Evolutionary conservation across 306 rosid genomes (phyloP).

Genomic region (Prinsepia uniflora): DNA sequence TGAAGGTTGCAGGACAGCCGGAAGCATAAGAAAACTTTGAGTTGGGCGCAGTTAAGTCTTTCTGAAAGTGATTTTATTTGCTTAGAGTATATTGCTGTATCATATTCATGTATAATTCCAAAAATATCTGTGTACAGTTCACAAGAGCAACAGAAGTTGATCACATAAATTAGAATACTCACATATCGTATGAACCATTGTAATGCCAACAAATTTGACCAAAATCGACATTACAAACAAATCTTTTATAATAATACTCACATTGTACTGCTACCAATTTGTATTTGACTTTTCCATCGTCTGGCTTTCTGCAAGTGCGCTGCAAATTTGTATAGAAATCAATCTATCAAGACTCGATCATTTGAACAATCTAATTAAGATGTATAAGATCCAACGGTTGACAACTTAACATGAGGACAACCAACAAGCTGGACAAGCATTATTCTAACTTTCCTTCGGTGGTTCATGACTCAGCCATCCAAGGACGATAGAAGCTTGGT

Average conservation of each 20-base stretch:
- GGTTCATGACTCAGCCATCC: not conserved
- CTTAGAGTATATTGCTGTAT: not conserved
- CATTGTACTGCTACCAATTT: not conserved
- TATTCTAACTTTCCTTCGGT: not conserved
- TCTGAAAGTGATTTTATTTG: not conserved
- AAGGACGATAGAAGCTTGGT: not conserved
- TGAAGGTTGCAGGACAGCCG: not conserved
- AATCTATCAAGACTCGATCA: too few relatives aligned
- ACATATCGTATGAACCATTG: too few relatives aligned
- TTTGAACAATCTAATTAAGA: too few relatives aligned
- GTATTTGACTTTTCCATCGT: slow-evolving; percentile 6
- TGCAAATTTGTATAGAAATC: too few relatives aligned
- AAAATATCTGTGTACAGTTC: not conserved
- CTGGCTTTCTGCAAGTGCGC: not conserved
- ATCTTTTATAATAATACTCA: not conserved
- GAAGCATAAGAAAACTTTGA: not conserved
- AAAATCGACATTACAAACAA: not conserved
- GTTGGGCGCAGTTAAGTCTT: not conserved
- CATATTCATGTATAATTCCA: not conserved
- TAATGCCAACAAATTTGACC: too few relatives aligned
- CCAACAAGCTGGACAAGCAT: not conserved
- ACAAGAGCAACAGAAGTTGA: not conserved
- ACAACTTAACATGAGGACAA: not conserved
- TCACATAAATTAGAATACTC: not conserved
- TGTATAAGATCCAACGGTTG: too few relatives aligned